Base-by-base conservation (phyloP, 2,329 filamentous ascomycete species). In the Claviceps purpurea region DNA sequence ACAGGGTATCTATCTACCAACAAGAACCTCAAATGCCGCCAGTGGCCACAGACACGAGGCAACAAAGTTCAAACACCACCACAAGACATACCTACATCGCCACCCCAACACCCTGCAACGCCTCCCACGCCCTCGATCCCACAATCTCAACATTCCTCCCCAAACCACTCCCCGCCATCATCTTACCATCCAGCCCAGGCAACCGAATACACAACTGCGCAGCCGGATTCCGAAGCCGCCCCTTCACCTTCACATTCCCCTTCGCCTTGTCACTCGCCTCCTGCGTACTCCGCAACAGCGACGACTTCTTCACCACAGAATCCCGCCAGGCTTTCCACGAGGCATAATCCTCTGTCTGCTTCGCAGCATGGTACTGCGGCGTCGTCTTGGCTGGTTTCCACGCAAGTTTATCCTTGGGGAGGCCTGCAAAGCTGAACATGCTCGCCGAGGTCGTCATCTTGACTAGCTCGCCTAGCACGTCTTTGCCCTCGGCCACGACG, bases 331-430 rank as follows among this genome's bases (percentile, higher is more conserved):
- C 67, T 59, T 71, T 73, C 81, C 80, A 84, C 1, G 73, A 70
- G 24, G 76, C 81, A 60, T 78, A 84, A 56, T 85, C 77, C 65
- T 87, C 84, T 53, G 72, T 74, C 63, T 83, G 77, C 63, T 73
- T 76, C 18, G 81, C 82, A 10, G 81, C 80, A 55, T 83, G 79
- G 67, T 82, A 87, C 62, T 80, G 76, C 4, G 82, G 78, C 46
- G 81, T 85, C 41, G 72, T 73, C 61, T 70, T 78, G 22, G 78
- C 78, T 22, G 83, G 83, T 56, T 79, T 75, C 84, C 85, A 88
- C 10, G 76, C 76, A 42, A 82, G 70, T 62, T 74, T 78, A 61
- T 85, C 79, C 61, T 75, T 68, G 1, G 80, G 77, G 56, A 82
- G 63, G 30, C 65, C 62, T 6, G 64, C 68, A n/a, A 87, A 70